Percentiles rank a stretch among this genome's conserved stretches.
Evolutionary conservation across 176 grass and related monocot genomes (phyloP).

Genomic region (Melocanna baccifera): DNA sequence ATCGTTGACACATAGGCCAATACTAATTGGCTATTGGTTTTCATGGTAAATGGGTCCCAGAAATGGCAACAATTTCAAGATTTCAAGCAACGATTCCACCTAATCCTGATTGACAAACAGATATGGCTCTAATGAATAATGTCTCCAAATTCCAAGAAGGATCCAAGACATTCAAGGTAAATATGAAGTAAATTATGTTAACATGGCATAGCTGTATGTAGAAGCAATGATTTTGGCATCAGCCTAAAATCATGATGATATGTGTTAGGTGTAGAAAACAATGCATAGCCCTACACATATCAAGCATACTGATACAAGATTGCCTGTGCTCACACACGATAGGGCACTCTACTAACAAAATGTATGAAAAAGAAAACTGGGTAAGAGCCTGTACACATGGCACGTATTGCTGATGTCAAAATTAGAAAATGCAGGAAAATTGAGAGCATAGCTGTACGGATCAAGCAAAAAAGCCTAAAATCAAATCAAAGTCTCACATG

Average conservation of each 20-base stretch:
- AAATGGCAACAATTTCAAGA: constrained; percentile 4
- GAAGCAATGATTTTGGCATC: neutral
- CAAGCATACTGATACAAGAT: neutral
- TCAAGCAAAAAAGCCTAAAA: neutral
- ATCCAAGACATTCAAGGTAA: constrained; percentile 7
- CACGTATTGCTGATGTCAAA: neutral
- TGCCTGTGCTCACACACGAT: neutral
- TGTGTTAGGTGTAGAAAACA: neutral
- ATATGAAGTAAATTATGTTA: neutral
- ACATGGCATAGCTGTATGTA: neutral
- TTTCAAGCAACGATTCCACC: neutral
- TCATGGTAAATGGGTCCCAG: neutral
- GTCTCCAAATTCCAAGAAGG: neutral
- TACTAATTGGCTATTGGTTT: neutral
- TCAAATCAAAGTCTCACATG: neutral
- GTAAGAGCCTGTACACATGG: no score
- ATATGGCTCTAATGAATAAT: neutral
- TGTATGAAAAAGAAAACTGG: neutral
- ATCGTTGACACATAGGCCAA: neutral
- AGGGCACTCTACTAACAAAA: neutral
- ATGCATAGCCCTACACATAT: neutral
- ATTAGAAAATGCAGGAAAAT: neutral
- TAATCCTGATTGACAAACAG: neutral
- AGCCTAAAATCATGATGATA: neutral
- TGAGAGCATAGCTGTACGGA: neutral